Conservation (phyloP, 257 asterid genomes). For the Plantago elongata region DNA sequence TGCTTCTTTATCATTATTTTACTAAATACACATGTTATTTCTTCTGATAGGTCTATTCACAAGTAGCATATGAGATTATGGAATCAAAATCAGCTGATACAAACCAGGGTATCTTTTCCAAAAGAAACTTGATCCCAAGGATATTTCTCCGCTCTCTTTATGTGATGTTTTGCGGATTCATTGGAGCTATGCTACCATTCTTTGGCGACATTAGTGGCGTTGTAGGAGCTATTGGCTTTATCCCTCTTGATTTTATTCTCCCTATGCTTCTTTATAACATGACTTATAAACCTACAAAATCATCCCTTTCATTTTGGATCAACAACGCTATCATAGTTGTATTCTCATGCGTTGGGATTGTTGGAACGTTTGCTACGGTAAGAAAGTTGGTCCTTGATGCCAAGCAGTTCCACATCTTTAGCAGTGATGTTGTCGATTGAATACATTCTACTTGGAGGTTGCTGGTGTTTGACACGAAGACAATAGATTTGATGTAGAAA, state of each 20-base stretch:
- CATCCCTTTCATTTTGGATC: slow-evolving; percentile 55
- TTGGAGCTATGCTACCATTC: slow-evolving; percentile 97
- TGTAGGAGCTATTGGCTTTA: slow-evolving; percentile 92
- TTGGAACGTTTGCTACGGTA: slow-evolving; percentile 75
- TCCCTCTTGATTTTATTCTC: slow-evolving; percentile 84
- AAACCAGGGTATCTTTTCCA: slow-evolving; percentile 63
- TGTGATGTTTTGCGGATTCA: slow-evolving; percentile 62
- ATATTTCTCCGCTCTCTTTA: slow-evolving; percentile 67
- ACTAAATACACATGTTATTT: not conserved
- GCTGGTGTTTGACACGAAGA: not conserved
- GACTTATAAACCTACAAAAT: slow-evolving; percentile 52
- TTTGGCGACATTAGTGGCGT: slow-evolving; percentile 86
- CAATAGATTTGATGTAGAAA: not conserved
- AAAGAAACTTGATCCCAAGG: slow-evolving; percentile 76
- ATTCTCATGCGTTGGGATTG: slow-evolving; percentile 71
- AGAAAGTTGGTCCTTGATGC: slow-evolving; percentile 81
- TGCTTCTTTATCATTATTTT: not conserved
- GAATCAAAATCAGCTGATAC: slow-evolving; percentile 88
- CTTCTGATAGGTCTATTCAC: slow-evolving; percentile 71
- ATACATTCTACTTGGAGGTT: not conserved
- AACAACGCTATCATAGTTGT: slow-evolving; percentile 56
- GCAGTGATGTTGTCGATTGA: slow-evolving; percentile 69
- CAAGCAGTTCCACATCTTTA: slow-evolving; percentile 62
- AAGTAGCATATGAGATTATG: slow-evolving; percentile 95
- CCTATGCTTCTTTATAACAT: slow-evolving; percentile 96